Evolutionary conservation across 148 eudicot genomes (phyloP).

Genomic region (Camellia granthamiana): DNA sequence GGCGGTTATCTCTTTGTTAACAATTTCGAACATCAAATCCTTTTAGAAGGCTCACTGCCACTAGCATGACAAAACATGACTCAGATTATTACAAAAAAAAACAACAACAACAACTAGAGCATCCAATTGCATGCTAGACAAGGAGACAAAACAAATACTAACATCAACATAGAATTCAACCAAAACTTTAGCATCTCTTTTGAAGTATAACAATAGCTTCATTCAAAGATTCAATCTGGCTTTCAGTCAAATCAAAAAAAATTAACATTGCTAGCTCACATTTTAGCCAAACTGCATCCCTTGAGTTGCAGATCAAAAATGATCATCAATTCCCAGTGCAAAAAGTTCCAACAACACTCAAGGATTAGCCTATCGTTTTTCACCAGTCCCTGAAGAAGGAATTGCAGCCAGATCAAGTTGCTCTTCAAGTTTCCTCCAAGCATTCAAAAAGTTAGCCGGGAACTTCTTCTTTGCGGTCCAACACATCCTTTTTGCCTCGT

Average conservation of each 20-base stretch:
- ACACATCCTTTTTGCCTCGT: constrained; percentile 58
- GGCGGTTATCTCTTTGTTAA: not conserved
- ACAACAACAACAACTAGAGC: not conserved
- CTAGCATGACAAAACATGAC: not conserved
- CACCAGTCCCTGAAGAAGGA: constrained; percentile 21
- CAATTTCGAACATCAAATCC: not conserved
- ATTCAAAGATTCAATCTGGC: too few species aligned
- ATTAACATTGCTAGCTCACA: too few species aligned
- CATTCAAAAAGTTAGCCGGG: constrained; percentile 50
- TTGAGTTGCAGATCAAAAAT: not conserved
- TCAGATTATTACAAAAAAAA: not conserved
- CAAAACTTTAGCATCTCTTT: not conserved
- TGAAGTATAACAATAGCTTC: too few species aligned
- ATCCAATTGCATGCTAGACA: not conserved
- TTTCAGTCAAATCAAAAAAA: too few species aligned
- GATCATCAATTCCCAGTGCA: not conserved
- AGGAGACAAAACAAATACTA: not conserved
- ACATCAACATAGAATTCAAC: not conserved
- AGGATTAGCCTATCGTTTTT: not conserved
- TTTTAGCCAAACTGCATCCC: too few species aligned
- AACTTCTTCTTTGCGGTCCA: constrained; percentile 76
- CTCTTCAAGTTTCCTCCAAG: constrained; percentile 58
- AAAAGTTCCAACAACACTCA: not conserved
- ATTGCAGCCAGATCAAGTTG: constrained; percentile 54
- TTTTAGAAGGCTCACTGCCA: not conserved